Percentiles rank a stretch among this genome's conserved stretches.
Evolutionary conservation across 2,329 filamentous ascomycete genomes (phyloP).

Genomic region (Chalaropsis ovoidea): DNA sequence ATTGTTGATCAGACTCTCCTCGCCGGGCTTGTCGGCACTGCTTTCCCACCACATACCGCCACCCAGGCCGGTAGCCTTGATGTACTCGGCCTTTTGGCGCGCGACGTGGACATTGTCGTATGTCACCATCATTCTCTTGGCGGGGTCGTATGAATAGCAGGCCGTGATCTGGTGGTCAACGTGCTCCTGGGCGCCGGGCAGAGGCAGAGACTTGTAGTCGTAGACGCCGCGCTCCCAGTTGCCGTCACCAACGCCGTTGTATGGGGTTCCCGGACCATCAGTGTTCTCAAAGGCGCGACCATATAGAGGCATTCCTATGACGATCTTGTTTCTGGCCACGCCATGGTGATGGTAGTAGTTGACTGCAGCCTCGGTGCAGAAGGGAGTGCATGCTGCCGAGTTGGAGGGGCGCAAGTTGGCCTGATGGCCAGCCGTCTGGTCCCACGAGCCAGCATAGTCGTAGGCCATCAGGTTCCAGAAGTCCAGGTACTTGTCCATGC

Average conservation of each 20-base stretch:
- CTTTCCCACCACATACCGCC: conserved; percentile 99
- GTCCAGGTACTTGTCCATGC: conserved; percentile 57
- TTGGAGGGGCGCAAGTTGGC: conserved; percentile 61
- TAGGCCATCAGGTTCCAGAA: conserved; percentile 84
- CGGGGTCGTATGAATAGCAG: conserved; percentile 65
- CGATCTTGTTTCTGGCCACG: conserved; percentile 61
- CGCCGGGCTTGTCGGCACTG: conserved; percentile 59
- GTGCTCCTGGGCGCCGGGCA: conserved; percentile 52
- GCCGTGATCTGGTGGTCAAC: conserved; percentile 56
- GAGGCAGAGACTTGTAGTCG: conserved; percentile 79
- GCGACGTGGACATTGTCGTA: conserved; percentile 67
- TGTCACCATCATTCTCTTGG: conserved; percentile 56
- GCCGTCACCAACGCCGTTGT: conserved; percentile 62
- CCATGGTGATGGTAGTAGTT: conserved; percentile 57
- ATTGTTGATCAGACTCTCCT: conserved; percentile 57
- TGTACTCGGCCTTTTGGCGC: conserved; percentile 58
- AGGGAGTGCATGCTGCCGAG: conserved; percentile 60
- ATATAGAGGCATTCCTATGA: conserved; percentile 86
- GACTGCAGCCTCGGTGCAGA: conserved; percentile 62
- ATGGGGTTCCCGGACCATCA: conserved; percentile 59
- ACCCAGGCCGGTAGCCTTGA: conserved; percentile 57
- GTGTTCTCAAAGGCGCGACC: conserved; percentile 77
- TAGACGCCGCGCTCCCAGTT: conserved; percentile 78
- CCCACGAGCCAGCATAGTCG: conserved; percentile 80
- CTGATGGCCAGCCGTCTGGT: conserved; percentile 60